Percentiles rank a stretch among this genome's conserved stretches.
These are phyloP conservation scores for Tetradesmus obliquus DNA, from an alignment of 139 green algal species.

Conservation along the genomic window DNA sequence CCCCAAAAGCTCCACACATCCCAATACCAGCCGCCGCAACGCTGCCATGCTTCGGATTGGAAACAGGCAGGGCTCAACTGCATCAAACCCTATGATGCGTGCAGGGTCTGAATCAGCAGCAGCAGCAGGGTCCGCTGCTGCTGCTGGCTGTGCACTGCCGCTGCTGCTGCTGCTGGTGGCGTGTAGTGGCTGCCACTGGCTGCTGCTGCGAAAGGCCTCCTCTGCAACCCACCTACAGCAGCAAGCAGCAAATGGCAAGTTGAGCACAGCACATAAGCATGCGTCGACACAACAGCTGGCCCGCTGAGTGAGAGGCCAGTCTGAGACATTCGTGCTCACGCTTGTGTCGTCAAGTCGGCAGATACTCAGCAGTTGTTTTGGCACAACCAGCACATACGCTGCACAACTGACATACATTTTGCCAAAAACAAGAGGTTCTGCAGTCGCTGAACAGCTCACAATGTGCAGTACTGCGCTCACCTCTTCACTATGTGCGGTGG, in stretches of 20 bases:
- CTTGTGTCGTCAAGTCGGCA: no score
- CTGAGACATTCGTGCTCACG: no score
- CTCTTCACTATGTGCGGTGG: conserved; percentile 45
- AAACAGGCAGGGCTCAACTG: conserved; percentile 50
- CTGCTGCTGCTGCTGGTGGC: neutral
- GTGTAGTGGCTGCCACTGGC: conserved; percentile 15
- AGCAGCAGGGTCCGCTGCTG: neutral
- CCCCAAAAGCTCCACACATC: conserved; percentile 69
- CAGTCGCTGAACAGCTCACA: neutral
- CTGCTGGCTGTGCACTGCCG: neutral
- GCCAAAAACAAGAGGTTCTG: no score
- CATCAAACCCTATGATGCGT: conserved; percentile 46
- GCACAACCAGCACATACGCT: no score
- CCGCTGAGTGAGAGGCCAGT: no score
- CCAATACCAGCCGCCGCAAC: conserved; percentile 58
- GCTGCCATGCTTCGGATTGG: conserved; percentile 37
- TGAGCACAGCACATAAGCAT: neutral
- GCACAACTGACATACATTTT: no score
- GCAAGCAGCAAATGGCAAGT: neutral
- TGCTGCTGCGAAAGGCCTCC: conserved; percentile 24
- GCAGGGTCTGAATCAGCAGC: conserved; percentile 18
- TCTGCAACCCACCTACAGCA: conserved; percentile 9
- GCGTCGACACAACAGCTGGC: no score
- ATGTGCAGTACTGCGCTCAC: neutral
- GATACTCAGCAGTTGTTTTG: no score